Evolutionary conservation across 1,139 yeast species (phyloP).

Genomic region (Lodderomyces metapsilosis): DNA sequence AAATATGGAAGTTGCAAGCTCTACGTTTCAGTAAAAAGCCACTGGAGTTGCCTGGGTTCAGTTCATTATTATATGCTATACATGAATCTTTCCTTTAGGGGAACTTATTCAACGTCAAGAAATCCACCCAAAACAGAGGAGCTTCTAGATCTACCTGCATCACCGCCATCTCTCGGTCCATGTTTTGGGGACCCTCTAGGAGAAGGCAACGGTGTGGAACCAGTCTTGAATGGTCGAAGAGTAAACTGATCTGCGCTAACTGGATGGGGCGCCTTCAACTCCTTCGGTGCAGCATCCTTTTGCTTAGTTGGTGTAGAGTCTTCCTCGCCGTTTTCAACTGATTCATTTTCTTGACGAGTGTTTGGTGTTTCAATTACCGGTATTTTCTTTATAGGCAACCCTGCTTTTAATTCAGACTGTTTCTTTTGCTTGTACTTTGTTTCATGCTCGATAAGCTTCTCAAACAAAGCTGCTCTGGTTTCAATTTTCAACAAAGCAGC

Average conservation of each 20-base stretch:
- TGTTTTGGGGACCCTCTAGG: conserved; percentile 40
- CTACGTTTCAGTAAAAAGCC: no score
- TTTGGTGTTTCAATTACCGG: conserved; percentile 11
- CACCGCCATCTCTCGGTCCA: conserved; percentile 13
- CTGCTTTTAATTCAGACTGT: conserved; percentile 29
- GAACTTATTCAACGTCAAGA: conserved; percentile 33
- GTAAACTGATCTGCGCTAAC: conserved; percentile 31
- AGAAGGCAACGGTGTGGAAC: conserved; percentile 41
- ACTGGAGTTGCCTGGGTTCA: no score
- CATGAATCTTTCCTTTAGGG: no score
- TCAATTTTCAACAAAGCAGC: conserved; percentile 28
- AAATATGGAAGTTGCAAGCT: no score
- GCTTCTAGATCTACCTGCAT: conserved; percentile 14
- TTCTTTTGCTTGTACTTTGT: conserved; percentile 27
- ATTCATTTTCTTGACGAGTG: conserved; percentile 17
- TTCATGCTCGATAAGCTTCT: conserved; percentile 31
- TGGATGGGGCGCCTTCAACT: conserved; percentile 20
- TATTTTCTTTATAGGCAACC: conserved; percentile 24
- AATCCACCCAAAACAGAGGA: conserved; percentile 27
- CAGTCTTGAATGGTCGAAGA: conserved; percentile 44
- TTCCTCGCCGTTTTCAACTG: neutral
- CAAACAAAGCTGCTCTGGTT: conserved; percentile 25
- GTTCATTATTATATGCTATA: no score
- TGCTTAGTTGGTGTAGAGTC: conserved; percentile 1
- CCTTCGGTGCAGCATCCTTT: neutral